Conservation (phyloP, 2,329 filamentous ascomycete species). For the Gaeumannomyces tritici region DNA sequence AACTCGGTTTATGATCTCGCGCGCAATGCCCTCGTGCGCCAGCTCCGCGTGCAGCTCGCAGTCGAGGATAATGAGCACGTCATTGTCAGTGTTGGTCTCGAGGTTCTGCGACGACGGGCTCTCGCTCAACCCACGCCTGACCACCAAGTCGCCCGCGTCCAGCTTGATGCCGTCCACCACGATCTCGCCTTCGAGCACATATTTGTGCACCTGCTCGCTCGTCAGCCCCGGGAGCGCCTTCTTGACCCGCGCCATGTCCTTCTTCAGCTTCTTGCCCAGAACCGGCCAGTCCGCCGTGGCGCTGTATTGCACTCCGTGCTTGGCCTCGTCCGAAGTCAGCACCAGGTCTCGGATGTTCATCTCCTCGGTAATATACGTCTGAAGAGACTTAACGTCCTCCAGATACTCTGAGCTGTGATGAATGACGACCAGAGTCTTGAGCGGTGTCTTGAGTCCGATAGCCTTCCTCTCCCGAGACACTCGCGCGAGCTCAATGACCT, state of each 20-base stretch:
- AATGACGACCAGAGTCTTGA: conserved; percentile 84
- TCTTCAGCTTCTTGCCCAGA: conserved; percentile 94
- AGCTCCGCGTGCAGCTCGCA: conserved; percentile 70
- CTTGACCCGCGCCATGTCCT: conserved; percentile 84
- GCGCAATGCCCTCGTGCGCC: conserved; percentile 76
- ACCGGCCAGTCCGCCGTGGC: conserved; percentile 88
- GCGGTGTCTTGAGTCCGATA: conserved; percentile 80
- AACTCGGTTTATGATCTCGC: conserved; percentile 89
- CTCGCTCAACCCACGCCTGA: conserved; percentile 70
- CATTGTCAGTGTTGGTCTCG: conserved; percentile 80
- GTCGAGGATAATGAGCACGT: conserved; percentile 81
- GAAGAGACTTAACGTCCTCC: conserved; percentile 74
- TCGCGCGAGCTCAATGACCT: conserved; percentile 83
- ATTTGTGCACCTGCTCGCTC: conserved; percentile 72
- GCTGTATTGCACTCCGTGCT: conserved; percentile 87
- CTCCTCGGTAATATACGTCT: conserved; percentile 86
- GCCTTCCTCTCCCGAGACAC: conserved; percentile 77
- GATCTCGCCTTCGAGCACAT: conserved; percentile 64
- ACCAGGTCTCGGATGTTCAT: conserved; percentile 82
- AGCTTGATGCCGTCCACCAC: conserved; percentile 79
- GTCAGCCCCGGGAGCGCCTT: conserved; percentile 74
- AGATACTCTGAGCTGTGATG: conserved; percentile 76
- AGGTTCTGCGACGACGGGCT: conserved; percentile 57
- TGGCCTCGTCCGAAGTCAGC: conserved; percentile 75
- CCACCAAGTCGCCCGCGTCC: conserved; percentile 70